These are phyloP conservation scores for Fusarium napiforme DNA, from an alignment of 2,329 filamentous ascomycete species.

Conservation along the genomic window DNA sequence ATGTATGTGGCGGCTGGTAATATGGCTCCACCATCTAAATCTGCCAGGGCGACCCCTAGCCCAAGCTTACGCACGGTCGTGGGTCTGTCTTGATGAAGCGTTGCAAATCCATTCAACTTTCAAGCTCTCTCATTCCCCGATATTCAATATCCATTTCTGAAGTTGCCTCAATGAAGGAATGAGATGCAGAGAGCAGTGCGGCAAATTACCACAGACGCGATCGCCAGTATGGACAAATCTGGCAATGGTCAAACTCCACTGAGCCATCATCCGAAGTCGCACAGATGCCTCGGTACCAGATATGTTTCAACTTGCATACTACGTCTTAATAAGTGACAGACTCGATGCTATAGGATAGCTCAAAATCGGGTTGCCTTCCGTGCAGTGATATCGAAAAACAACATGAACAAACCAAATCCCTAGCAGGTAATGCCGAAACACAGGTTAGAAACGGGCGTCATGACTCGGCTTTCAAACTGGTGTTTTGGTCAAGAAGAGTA, in stretches of 20 bases:
- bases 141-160: constrained; percentile 25
- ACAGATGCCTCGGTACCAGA: constrained; percentile 6
- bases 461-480: constrained; percentile 16
- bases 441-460: constrained; percentile 2
- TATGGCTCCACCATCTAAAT: constrained; percentile 37
- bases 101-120: constrained; percentile 35
- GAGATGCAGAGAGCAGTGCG: constrained; percentile 3
- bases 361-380: background rate
- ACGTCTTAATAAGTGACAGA: background rate
- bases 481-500: constrained; percentile 2
- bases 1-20: constrained; percentile 42
- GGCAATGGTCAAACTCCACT: constrained; percentile 22
- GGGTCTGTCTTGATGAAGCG: constrained; percentile 34
- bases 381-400: background rate
- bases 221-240: constrained; percentile 8
- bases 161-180: constrained; percentile 3
- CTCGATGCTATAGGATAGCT: background rate
- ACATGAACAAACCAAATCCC: background rate
- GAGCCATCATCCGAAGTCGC: constrained; percentile 25
- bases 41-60: constrained; percentile 38
- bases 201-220: constrained; percentile 21
- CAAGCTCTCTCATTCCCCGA: constrained; percentile 22
- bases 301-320: background rate
- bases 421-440: background rate
- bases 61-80: constrained; percentile 36